Conservation (phyloP, 1,284 basidiomycete genomes). For the Paramarasmius palmivorus region DNA sequence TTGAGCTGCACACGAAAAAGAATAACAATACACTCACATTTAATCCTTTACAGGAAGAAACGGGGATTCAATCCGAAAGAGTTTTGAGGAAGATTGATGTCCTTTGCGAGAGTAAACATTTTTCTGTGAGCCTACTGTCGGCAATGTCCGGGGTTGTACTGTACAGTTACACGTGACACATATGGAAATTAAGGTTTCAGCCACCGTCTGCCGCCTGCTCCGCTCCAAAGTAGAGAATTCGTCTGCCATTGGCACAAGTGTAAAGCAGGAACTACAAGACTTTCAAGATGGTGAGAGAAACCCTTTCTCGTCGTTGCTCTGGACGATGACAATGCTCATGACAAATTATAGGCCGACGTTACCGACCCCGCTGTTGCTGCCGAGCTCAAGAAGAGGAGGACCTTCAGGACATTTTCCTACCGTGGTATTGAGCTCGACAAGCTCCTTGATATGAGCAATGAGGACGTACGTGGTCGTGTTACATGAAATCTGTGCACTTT, state of each 20-base stretch:
- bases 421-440: constrained; percentile 97
- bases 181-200: constrained; percentile 18
- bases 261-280: constrained; percentile 11
- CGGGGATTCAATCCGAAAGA: constrained; percentile 83
- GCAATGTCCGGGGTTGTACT: constrained; percentile 38
- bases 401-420: constrained; percentile 99
- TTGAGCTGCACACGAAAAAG: background rate
- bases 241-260: constrained; percentile 19
- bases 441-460: constrained; percentile 95
- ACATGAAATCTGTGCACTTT: background rate
- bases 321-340: constrained; percentile 8
- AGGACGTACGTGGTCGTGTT: constrained; percentile 64
- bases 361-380: constrained; percentile 90
- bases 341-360: constrained; percentile 67
- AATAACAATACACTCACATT: constrained; percentile 49
- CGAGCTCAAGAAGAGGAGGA: constrained; percentile 96
- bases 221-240: constrained; percentile 5
- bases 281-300: constrained; percentile 58
- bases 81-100: constrained; percentile 20
- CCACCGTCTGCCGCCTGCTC: background rate
- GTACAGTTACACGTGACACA: constrained; percentile 56
- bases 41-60: constrained; percentile 87
- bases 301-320: constrained; percentile 2
- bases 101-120: too few species aligned
- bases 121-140: constrained; percentile 3